Evolutionary conservation across 768 basidiomycete genomes (phyloP).

Genomic region (Agaricus subrufescens): DNA sequence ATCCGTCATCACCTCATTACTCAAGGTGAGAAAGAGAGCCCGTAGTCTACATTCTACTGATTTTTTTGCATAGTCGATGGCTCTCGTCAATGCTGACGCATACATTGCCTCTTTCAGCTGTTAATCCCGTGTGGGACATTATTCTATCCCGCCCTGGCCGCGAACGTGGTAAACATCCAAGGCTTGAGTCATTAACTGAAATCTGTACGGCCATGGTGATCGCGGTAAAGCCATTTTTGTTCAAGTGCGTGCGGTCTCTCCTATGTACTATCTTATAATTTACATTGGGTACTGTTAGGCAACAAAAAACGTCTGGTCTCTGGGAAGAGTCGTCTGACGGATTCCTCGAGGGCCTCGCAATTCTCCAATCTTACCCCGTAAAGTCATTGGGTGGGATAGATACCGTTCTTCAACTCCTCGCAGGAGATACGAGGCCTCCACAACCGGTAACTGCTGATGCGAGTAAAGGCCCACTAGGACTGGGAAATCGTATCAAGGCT

Average conservation of each 20-base stretch:
- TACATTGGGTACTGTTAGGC: not conserved
- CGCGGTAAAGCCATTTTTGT: constrained; percentile 46
- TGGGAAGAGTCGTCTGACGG: constrained; percentile 28
- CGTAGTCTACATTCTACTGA: not conserved
- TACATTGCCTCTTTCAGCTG: constrained; percentile 58
- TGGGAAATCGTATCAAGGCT: constrained; percentile 53
- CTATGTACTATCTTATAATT: not conserved
- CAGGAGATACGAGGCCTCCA: constrained; percentile 45
- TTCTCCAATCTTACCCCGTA: constrained; percentile 64
- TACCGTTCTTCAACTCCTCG: constrained; percentile 55
- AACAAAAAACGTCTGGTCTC: constrained; percentile 23
- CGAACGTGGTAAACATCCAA: constrained; percentile 51
- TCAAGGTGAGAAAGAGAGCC: constrained; percentile 54
- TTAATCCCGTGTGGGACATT: constrained; percentile 67
- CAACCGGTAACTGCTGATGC: not conserved
- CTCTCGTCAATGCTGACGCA: constrained; percentile 67
- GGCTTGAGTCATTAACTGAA: constrained; percentile 66
- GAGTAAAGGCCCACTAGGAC: constrained; percentile 27
- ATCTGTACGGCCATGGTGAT: constrained; percentile 69
- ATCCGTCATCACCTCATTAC: constrained; percentile 72
- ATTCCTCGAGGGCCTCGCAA: constrained; percentile 59
- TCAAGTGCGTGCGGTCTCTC: constrained; percentile 36
- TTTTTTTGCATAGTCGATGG: constrained; percentile 53
- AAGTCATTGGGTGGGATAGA: constrained; percentile 67
- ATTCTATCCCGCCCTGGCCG: constrained; percentile 58